Base-by-base conservation (phyloP, 176 grass and related monocot species). In the Hyparrhenia diplandra region DNA sequence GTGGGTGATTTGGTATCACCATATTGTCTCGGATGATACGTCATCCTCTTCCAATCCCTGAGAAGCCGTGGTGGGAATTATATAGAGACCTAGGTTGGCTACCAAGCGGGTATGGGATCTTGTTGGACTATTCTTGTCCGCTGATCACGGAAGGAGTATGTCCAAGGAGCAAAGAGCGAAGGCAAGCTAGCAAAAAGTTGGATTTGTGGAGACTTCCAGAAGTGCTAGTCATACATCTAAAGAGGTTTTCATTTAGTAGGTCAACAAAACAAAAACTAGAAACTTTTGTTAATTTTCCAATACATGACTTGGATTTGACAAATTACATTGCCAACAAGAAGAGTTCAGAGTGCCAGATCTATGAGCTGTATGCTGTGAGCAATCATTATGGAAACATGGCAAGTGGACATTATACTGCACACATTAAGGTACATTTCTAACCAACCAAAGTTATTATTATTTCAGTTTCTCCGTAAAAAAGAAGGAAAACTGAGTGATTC, bases 381-480 rank as follows among this genome's bases (percentile, higher is more conserved):
- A 99, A 99, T 85, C 96, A 99, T 79, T 99, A 95, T 8, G 96
- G 96, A 43, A 99, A 89, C 72, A 99, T 99, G 96, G 96, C 89
- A 13, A 95, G 96, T 64, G 96, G 96, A 49, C 96, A 99, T 88
- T 99, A 99, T 81, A 99, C 96, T 37, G 92, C 96, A 67, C 85
- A 95, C 41, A 95, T 99, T 67, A 99, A 99, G 96, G 96, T 95
- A 82, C 18, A 36, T 65, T 68, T 87, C 51, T 73, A 41, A 41
- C 31, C 45, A 49, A 49, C n/a, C n/a, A n/a, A n/a, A 49, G 13
- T 42, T 72, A 64, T 64, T 52, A n/a, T 35, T 31, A 24, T 58
- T 67, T 39, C 47, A 36, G 8, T 80, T 80, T 73, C 6, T 41
- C 55, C 43, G 21, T 6, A 30, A 78, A 18, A 23, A 71, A 65